Evolutionary conservation across 2,329 filamentous ascomycete genomes (phyloP).

Genomic region (Chrysoporthe austroafricana): DNA sequence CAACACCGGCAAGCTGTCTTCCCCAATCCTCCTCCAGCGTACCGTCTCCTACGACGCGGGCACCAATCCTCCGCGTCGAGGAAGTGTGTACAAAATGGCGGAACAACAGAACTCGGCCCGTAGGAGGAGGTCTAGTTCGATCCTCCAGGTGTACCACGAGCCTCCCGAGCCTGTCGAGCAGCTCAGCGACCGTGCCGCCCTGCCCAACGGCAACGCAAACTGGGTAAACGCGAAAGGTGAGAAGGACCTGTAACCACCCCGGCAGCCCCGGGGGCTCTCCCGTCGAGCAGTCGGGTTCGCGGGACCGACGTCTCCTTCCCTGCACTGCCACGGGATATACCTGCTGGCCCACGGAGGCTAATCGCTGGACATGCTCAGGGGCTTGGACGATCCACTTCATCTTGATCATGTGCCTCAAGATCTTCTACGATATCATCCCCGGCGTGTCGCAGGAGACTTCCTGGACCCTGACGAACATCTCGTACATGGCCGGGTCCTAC

Average conservation of each 20-base stretch:
- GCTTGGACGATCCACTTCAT: conserved; percentile 98
- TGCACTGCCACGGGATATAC: background rate
- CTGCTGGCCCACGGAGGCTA: conserved; percentile 25
- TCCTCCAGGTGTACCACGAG: conserved; percentile 91
- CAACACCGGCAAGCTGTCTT: conserved; percentile 96
- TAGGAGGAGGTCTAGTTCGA: conserved; percentile 93
- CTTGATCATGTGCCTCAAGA: conserved; percentile 87
- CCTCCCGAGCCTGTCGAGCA: conserved; percentile 96
- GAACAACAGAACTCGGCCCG: conserved; percentile 63
- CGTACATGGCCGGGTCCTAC: conserved; percentile 98
- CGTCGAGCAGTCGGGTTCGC: background rate
- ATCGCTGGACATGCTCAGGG: conserved; percentile 57
- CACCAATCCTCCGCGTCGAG: conserved; percentile 68
- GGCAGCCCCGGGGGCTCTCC: background rate
- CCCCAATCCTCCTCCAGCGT: conserved; percentile 81
- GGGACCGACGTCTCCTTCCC: background rate
- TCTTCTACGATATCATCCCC: conserved; percentile 95
- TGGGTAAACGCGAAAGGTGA: conserved; percentile 99
- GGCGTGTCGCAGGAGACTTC: conserved; percentile 97
- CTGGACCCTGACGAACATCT: conserved; percentile 98
- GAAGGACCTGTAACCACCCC: background rate
- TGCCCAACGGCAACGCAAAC: conserved; percentile 95
- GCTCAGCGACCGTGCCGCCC: conserved; percentile 91
- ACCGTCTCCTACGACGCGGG: conserved; percentile 91
- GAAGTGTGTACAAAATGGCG: conserved; percentile 61